Evolutionary conservation across 1,284 basidiomycete species (phyloP), one percentile per base, ranked within the genome.

Genomic region (Fomes fomentarius): DNA sequence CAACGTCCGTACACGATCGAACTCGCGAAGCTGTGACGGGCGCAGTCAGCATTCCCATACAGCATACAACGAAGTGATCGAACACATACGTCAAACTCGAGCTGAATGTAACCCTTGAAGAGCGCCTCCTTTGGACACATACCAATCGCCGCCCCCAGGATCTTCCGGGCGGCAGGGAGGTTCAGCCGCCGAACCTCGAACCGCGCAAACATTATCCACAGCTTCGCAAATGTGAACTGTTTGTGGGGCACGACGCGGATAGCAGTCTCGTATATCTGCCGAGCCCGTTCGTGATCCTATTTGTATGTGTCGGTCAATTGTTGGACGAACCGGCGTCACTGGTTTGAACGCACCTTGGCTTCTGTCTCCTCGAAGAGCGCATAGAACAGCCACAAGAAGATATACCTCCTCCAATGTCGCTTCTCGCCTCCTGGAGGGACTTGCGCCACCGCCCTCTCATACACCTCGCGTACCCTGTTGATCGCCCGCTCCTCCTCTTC

Each of bases 331-430:
- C 12, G 4, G 12, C 31, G 9, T n/a, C 11, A 11, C 31, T 33
- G 12, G 3, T 33, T 33, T 35, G 11, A 21, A 42, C 66, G 28
- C 54, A 91, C 92, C 82, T 93, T 92, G 0, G 89, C 90, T 60
- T 98, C 96, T 41, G 95, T 88, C 74, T 99, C 97, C 73, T 99
- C 97, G 63, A 99, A 99, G 26, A 98, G 74, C 0, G 97, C 96
- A 73, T 99, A 99, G 70, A 95, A 87, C 39, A 98, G 72, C 96
- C 96, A 98, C 22, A 98, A 69, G 79, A 97, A 98, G 60, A 99
- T 96, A 71, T 99, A 99, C 60, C 97, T 76, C 67, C 97, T 78
- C 95, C 95, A 98, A 74, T 93, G 90, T 40, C 95, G 78, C 73
- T 95, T 96, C 68, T 95, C 92, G 15, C 77, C 79, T 12, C 89